Evolutionary conservation across 257 asterid species (phyloP).

Genomic region (Plectranthus barbatus): DNA sequence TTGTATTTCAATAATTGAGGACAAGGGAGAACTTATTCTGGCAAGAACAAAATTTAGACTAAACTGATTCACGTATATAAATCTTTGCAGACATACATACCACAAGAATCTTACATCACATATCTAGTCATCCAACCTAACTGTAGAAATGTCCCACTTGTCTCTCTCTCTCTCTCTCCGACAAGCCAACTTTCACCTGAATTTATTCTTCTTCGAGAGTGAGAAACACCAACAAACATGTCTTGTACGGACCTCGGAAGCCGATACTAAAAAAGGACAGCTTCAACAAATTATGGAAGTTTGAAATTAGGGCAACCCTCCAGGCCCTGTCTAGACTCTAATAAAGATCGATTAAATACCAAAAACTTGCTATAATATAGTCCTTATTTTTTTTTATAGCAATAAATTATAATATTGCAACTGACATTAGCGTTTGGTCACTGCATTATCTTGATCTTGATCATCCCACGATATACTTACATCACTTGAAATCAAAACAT

Average conservation of each 20-base stretch:
- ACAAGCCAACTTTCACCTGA: constrained; percentile 11
- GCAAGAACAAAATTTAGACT: constrained; percentile 12
- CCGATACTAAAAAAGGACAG: constrained; percentile 38
- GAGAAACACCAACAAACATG: constrained; percentile 2
- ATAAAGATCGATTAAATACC: no score
- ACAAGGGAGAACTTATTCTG: not conserved
- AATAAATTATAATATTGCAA: no score
- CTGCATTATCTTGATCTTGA: not conserved
- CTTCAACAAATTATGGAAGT: constrained; percentile 18
- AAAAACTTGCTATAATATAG: no score
- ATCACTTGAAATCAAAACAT: constrained; percentile 25
- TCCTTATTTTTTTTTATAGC: no score
- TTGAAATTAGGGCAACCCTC: no score
- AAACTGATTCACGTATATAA: constrained; percentile 2
- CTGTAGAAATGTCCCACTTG: constrained; percentile 19
- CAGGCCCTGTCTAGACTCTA: no score
- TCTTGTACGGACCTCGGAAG: constrained; percentile 17
- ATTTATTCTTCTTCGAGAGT: not conserved
- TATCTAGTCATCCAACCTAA: constrained; percentile 26
- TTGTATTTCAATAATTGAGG: not conserved
- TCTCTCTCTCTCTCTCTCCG: not conserved
- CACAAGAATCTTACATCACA: constrained; percentile 27
- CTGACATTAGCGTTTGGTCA: constrained; percentile 19
- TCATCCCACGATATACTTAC: constrained; percentile 30
- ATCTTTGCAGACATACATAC: constrained; percentile 13